Evolutionary conservation across 73 alveolate genomes (phyloP), one percentile per base, ranked within the genome.

Genomic region (Paramecium biaurelia): DNA sequence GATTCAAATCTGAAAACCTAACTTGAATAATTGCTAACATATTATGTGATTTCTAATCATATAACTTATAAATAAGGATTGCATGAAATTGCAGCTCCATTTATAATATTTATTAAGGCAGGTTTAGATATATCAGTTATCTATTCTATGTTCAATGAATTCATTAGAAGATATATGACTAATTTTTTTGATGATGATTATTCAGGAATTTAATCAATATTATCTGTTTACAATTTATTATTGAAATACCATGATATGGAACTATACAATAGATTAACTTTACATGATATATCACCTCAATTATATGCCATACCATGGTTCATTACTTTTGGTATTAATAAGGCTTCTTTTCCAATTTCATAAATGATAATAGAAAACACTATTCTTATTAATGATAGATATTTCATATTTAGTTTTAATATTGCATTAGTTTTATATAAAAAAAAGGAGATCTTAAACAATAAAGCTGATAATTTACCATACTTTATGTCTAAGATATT

Each of bases 181-280:
- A 74, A 74, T 41, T 74, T 74, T 37, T 74, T 74, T 74, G 87
- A 74, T 74, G 21, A 74, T 74, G 68, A 74, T 35, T 74, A 28
- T 74, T 34, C 56, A 34, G 57, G 67, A 11, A 34, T 74, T 7
- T 35, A 74, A 41, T 37, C 37, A 10, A 23, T 74, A 20, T 34
- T 74, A n/a, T 74, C 18, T 12, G 37, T 37, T 2, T 41, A n/a
- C 26, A 21, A 74, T 74, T 34, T 74, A 28, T 74, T 74, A 20
- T 14, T 74, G n/a, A 34, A 74, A 41, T 74, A 74, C 35, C 87
- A 74, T 74, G 87, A 74, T 74, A 74, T 37, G 87, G 87, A 74
- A 74, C 4, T 74, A 15, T 41, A 74, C 38, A 74, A 74, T 12
- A 28, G 35, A 28, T 37, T 74, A 28, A 11, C 18, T 18, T 28